Evolutionary conservation across 108 stramenopile species (phyloP), one percentile per base, ranked within the genome.

Genomic region (Nitzschia putrida): DNA sequence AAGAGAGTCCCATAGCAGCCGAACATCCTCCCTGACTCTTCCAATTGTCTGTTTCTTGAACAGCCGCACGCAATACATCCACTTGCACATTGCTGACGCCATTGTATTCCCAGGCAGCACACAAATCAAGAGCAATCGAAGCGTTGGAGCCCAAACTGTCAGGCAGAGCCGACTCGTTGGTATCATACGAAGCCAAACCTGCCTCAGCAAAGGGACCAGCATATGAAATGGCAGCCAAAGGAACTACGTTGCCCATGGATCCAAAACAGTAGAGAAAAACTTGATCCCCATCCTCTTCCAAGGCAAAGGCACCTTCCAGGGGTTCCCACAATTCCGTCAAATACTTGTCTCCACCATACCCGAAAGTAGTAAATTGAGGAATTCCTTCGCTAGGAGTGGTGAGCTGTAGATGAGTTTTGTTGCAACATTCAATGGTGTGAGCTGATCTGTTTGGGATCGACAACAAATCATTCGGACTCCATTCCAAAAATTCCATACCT

Each of bases 211-310:
- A 77, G 9, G 61, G 45, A 20, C 61, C 61, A 21, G 38, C 64
- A 25, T 61, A 61, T 0, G 44, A 57, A 51, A 69, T 29, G 37
- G 55, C 76, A 49, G 64, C 64, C 12, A 70, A 18, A 11, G 67
- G 60, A 20, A 53, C 55, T 14, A 56, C 39, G 1, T 51, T 16
- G 10, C 40, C 49, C 6, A 51, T 38, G 8, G 37, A 8, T 5
- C 44, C 59, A 18, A 61, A 10, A 38, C 76, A 77, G 50, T 77
- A 77, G 18, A 77, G 43, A 58, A 77, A 69, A 5, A 70, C 43
- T 42, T 68, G 68, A 22, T 77, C 76, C 0, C 76, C 76, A 22
- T 64, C 53, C 0, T 38, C 29, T 24, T 13, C 14, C 43, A 74
- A 39, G 14, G 57, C 42, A 23, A 74, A 58, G 5, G 26, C 45